Conservation (phyloP, 352 stramenopile species). For the Hyaloperonospora arabidopsidis region DNA sequence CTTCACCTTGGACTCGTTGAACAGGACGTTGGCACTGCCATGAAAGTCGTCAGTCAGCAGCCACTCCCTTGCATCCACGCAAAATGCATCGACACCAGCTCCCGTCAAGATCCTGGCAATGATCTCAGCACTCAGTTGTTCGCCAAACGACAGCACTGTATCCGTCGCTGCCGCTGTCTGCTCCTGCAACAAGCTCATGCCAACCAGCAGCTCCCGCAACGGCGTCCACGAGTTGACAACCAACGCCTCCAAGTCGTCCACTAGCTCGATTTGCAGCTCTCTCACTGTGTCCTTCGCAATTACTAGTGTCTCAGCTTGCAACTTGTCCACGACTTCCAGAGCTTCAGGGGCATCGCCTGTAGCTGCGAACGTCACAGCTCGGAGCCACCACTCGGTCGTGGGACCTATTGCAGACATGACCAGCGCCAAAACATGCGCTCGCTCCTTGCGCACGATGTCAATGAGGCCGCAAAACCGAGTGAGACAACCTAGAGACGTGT, state of each 20-base stretch:
- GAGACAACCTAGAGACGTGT: constrained; percentile 63
- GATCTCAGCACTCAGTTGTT: constrained; percentile 67
- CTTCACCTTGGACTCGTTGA: too few relatives aligned
- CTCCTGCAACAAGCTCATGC: constrained; percentile 66
- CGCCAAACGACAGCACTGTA: constrained; percentile 70
- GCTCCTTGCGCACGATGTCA: constrained; percentile 55
- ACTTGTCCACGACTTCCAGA: constrained; percentile 42
- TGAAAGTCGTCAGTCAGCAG: constrained; percentile 65
- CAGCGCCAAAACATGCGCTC: constrained; percentile 47
- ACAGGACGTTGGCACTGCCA: too few relatives aligned
- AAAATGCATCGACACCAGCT: constrained; percentile 56
- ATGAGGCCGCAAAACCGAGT: constrained; percentile 55
- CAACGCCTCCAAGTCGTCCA: constrained; percentile 49
- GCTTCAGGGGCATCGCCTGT: constrained; percentile 43
- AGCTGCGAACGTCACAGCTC: constrained; percentile 50
- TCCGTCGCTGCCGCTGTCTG: constrained; percentile 60
- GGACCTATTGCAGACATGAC: constrained; percentile 77
- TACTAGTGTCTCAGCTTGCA: constrained; percentile 47
- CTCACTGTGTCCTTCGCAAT: constrained; percentile 68
- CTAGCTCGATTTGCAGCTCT: constrained; percentile 16
- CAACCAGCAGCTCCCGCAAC: constrained; percentile 65
- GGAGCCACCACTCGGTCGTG: constrained; percentile 67
- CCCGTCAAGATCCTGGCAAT: constrained; percentile 52
- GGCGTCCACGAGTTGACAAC: constrained; percentile 61
- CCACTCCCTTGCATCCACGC: constrained; percentile 62